Conservation (phyloP, 2,329 filamentous ascomycete species). For the Fusarium tricinctum region DNA sequence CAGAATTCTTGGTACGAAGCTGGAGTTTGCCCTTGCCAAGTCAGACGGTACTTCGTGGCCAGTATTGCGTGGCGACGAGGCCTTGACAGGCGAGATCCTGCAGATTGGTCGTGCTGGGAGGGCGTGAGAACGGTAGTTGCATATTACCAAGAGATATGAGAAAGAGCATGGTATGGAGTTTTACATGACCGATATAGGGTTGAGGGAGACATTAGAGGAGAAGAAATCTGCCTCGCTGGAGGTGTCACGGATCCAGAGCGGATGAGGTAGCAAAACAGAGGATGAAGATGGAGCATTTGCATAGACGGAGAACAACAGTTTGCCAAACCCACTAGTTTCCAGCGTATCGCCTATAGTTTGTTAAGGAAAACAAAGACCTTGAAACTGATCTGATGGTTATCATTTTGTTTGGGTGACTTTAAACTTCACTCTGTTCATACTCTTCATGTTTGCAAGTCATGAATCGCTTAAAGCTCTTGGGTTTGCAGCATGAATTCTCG, state of each 20-base stretch:
- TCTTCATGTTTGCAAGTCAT: neutral
- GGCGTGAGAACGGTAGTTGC: conserved; percentile 45
- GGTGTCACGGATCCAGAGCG: conserved; percentile 13
- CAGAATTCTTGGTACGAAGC: conserved; percentile 89
- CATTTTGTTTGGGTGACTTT: too few relatives aligned
- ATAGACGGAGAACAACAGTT: conserved; percentile 16
- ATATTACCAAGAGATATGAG: conserved; percentile 6
- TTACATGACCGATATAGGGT: conserved; percentile 34
- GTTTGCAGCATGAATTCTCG: neutral
- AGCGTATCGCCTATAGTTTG: neutral
- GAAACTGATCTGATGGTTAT: neutral
- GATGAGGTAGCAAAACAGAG: conserved; percentile 18
- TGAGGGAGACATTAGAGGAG: conserved; percentile 28
- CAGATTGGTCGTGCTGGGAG: conserved; percentile 87
- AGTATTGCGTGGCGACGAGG: conserved; percentile 83
- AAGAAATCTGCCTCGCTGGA: neutral
- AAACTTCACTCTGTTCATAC: too few relatives aligned
- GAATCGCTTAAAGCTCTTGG: neutral
- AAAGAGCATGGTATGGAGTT: conserved; percentile 40
- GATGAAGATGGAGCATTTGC: conserved; percentile 1
- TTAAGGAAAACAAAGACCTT: neutral
- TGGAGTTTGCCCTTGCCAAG: conserved; percentile 82
- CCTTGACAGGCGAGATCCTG: conserved; percentile 79
- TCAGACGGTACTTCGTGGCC: conserved; percentile 87
- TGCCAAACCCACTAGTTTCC: neutral